These are phyloP conservation scores for Monascus purpureus DNA, from an alignment of 495 filamentous ascomycete species.

Conservation along the genomic window DNA sequence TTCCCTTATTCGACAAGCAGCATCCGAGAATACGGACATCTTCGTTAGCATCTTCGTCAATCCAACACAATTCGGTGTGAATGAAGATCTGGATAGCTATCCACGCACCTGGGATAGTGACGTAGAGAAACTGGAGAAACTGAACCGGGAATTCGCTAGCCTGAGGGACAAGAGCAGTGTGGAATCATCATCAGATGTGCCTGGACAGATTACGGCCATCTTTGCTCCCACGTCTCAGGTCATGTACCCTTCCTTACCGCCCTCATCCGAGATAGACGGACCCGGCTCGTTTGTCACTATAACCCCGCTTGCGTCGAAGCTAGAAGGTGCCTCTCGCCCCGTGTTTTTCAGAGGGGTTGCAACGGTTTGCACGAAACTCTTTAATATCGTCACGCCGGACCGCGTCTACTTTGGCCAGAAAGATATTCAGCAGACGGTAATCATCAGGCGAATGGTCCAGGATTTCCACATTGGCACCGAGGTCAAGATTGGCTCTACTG, in stretches of 20 bases:
- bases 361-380: conserved; percentile 93
- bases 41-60: conserved; percentile 91
- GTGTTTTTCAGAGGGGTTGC: conserved; percentile 95
- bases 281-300: conserved; percentile 89
- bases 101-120: conserved; percentile 84
- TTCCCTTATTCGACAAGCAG: conserved; percentile 74
- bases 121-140: conserved; percentile 42
- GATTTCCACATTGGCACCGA: conserved; percentile 78
- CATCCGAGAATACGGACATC: conserved; percentile 67
- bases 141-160: conserved; percentile 57
- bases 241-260: conserved; percentile 80
- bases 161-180: conserved; percentile 13
- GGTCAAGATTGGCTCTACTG: conserved; percentile 58
- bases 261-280: conserved; percentile 61
- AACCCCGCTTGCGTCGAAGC: conserved; percentile 61
- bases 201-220: conserved; percentile 62
- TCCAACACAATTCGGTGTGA: conserved; percentile 86
- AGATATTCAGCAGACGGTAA: conserved; percentile 88
- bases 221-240: conserved; percentile 70
- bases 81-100: conserved; percentile 77
- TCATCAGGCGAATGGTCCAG: conserved; percentile 72
- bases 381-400: conserved; percentile 81
- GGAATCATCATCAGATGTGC: conserved; percentile 5
- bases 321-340: conserved; percentile 78
- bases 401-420: conserved; percentile 96